Evolutionary conservation across 78 protist genomes (phyloP).

Genomic region (Dictyostelium intermedium): DNA sequence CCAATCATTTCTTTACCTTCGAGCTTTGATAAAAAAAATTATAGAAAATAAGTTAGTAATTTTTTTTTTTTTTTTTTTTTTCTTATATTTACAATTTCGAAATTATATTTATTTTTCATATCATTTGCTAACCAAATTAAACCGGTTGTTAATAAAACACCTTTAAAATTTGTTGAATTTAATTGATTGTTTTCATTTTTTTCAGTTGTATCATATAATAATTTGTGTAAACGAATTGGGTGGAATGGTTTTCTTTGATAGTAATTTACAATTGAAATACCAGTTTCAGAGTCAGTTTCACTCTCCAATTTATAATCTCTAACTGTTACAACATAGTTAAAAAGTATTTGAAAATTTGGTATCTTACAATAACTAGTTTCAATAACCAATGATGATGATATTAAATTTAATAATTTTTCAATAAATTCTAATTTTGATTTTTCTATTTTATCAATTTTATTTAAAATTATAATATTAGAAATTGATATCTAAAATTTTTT

Average conservation of each 20-base stretch:
- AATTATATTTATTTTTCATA: slow-evolving; percentile 43
- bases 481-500: background rate
- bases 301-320: slow-evolving; percentile 5
- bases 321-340: background rate
- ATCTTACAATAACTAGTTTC: slow-evolving; percentile 5
- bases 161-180: background rate
- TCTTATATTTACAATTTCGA: slow-evolving; percentile 46
- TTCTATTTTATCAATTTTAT: slow-evolving; percentile 28
- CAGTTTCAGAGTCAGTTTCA: background rate
- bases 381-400: slow-evolving; percentile 10
- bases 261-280: slow-evolving; percentile 7
- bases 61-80: background rate
- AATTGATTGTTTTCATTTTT: background rate
- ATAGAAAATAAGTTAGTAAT: background rate
- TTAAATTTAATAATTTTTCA: slow-evolving; percentile 10
- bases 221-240: slow-evolving; percentile 44
- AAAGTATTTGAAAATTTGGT: background rate
- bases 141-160: slow-evolving; percentile 3
- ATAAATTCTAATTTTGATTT: slow-evolving; percentile 35
- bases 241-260: slow-evolving; percentile 73
- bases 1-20: background rate
- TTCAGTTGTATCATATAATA: background rate
- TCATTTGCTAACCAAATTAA: slow-evolving; percentile 57
- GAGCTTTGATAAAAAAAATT: background rate
- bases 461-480: slow-evolving; percentile 23